phyloP scores from a whole-genome alignment of 352 stramenopile genomes.

The Phytopythium helicoides region DNA sequence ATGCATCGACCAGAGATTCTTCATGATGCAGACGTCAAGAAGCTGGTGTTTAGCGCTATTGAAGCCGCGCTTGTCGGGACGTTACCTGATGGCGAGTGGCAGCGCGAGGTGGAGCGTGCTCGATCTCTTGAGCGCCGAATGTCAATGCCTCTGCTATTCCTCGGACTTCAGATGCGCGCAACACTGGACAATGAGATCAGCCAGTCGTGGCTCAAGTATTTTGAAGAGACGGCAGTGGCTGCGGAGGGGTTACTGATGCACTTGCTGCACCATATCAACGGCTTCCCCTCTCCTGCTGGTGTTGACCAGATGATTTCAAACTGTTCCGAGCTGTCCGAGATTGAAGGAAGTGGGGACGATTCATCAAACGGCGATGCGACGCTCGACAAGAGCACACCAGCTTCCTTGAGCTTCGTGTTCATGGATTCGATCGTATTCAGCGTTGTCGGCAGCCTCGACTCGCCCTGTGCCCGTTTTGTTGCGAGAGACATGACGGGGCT shows the following conservation, averaged over 20 bases:
- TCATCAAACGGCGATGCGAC: neutral
- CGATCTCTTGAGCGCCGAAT: conserved; percentile 59
- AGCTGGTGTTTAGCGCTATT: conserved; percentile 82
- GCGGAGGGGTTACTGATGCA: conserved; percentile 84
- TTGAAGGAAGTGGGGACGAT: conserved; percentile 23
- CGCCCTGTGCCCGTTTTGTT: conserved; percentile 70
- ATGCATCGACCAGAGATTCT: conserved; percentile 75
- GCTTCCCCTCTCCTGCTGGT: conserved; percentile 76
- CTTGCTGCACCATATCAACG: conserved; percentile 83
- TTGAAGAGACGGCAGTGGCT: conserved; percentile 81
- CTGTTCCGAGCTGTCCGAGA: conserved; percentile 66
- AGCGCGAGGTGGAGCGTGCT: conserved; percentile 70
- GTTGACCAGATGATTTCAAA: conserved; percentile 85
- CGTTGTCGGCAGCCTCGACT: conserved; percentile 79
- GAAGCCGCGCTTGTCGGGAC: conserved; percentile 83
- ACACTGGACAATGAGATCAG: conserved; percentile 73
- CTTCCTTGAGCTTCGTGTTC: conserved; percentile 81
- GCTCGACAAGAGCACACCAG: conserved; percentile 22
- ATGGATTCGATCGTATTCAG: conserved; percentile 88
- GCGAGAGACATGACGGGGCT: conserved; percentile 83
- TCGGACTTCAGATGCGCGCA: conserved; percentile 82
- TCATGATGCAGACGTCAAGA: conserved; percentile 78
- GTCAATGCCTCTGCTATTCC: conserved; percentile 83
- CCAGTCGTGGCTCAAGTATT: conserved; percentile 73
- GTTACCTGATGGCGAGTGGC: conserved; percentile 78